Conservation (phyloP, 768 basidiomycete genomes). For the Serendipita vermifera region DNA sequence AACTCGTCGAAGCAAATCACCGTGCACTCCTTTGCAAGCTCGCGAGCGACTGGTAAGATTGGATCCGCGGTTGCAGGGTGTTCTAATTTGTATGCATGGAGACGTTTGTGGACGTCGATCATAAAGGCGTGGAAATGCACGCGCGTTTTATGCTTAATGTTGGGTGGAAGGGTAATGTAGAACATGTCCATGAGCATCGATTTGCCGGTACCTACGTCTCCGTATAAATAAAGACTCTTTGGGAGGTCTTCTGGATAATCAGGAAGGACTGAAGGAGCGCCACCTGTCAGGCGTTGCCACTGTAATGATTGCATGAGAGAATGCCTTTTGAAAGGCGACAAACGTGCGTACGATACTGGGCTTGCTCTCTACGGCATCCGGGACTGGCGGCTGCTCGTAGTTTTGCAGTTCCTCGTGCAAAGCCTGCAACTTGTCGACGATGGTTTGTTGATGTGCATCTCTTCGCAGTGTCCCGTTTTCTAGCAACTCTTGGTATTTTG, state of each 20-base stretch:
- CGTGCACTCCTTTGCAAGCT: slow-evolving; percentile 69
- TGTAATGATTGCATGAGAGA: slow-evolving; percentile 12
- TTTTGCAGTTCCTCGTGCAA: slow-evolving; percentile 56
- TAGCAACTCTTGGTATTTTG: slow-evolving; percentile 36
- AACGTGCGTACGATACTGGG: slow-evolving; percentile 8
- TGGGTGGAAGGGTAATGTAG: slow-evolving; percentile 63
- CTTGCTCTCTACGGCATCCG: slow-evolving; percentile 24
- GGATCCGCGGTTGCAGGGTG: slow-evolving; percentile 55
- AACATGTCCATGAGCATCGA: slow-evolving; percentile 99
- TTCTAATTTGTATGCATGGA: slow-evolving; percentile 67
- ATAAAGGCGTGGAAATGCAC: slow-evolving; percentile 99
- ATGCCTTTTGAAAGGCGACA: neutral
- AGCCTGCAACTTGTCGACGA: slow-evolving; percentile 68
- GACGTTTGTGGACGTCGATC: slow-evolving; percentile 92
- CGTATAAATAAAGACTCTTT: slow-evolving; percentile 87
- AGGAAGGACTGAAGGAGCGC: slow-evolving; percentile 11
- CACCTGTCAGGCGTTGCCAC: neutral
- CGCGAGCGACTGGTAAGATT: slow-evolving; percentile 74
- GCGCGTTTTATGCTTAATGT: slow-evolving; percentile 59
- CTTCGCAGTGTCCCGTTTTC: slow-evolving; percentile 42
- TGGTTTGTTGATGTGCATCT: slow-evolving; percentile 74
- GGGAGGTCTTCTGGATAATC: slow-evolving; percentile 44
- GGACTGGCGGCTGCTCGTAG: slow-evolving; percentile 60
- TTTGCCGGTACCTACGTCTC: slow-evolving; percentile 95
- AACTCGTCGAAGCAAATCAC: slow-evolving; percentile 97